phyloP scores from a whole-genome alignment of 1,139 yeast genomes.

The Scheffersomyces illinoinensis region DNA sequence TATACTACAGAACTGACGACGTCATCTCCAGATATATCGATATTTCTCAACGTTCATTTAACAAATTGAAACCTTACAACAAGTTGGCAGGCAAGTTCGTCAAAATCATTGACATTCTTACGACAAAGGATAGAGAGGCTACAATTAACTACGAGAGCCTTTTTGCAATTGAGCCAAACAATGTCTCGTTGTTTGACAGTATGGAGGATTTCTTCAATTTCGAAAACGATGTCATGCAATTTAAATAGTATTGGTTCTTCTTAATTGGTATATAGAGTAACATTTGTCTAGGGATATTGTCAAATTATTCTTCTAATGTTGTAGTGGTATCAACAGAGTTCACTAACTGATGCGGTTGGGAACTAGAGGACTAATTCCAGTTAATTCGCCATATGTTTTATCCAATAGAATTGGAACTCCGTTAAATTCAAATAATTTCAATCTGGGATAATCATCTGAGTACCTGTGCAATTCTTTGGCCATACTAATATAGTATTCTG shows the following conservation, averaged over 20 bases:
- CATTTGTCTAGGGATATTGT: background rate
- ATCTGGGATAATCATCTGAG: background rate
- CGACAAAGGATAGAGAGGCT: constrained; percentile 6
- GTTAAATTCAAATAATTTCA: background rate
- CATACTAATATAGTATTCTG: background rate
- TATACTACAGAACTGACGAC: constrained; percentile 44
- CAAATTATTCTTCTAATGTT: background rate
- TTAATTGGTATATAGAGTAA: background rate
- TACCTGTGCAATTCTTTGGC: background rate
- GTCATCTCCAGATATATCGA: constrained; percentile 22
- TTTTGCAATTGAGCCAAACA: background rate
- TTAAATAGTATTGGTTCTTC: background rate
- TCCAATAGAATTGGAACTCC: background rate
- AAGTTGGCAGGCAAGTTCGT: constrained; percentile 51
- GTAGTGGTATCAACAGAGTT: background rate
- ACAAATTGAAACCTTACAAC: constrained; percentile 41
- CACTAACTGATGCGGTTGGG: background rate
- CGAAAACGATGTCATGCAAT: background rate
- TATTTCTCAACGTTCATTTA: constrained; percentile 42
- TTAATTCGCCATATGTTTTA: background rate
- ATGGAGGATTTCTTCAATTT: background rate
- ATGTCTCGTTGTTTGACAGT: background rate
- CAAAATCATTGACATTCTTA: constrained; percentile 43
- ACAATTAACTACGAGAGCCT: background rate
- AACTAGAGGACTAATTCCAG: background rate